These are phyloP conservation scores for Penicillium sp. DNA, from an alignment of 2,329 filamentous ascomycete species.

Conservation along the genomic window DNA sequence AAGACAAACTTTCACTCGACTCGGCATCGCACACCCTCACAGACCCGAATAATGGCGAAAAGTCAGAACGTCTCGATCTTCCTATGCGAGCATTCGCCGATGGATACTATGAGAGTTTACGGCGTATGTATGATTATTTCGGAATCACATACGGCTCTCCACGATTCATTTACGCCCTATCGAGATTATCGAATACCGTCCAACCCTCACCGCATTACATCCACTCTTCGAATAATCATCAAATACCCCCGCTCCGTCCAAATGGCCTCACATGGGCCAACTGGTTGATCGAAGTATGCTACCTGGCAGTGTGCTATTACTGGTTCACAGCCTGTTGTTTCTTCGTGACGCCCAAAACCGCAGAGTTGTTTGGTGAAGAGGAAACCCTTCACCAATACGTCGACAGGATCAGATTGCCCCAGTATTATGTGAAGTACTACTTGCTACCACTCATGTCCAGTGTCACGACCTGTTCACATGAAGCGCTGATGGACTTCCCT, in stretches of 20 bases:
- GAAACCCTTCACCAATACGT: constrained; percentile 56
- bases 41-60: constrained; percentile 13
- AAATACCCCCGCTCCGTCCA: constrained; percentile 45
- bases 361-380: constrained; percentile 8
- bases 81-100: constrained; percentile 56
- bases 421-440: constrained; percentile 51
- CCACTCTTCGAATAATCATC: constrained; percentile 58
- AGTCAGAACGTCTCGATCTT: constrained; percentile 40
- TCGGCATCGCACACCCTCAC: constrained; percentile 46
- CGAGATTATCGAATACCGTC: constrained; percentile 29
- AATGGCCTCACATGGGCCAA: constrained; percentile 29
- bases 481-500: constrained; percentile 53
- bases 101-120: constrained; percentile 58
- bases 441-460: constrained; percentile 57
- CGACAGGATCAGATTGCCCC: constrained; percentile 52
- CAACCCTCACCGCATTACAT: constrained; percentile 47
- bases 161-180: constrained; percentile 57
- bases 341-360: constrained; percentile 41
- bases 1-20: constrained; percentile 47
- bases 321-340: constrained; percentile 59
- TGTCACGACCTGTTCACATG: constrained; percentile 58
- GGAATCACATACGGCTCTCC: constrained; percentile 52
- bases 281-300: constrained; percentile 48
- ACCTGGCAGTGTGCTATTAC: constrained; percentile 51
- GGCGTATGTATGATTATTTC: constrained; percentile 58